Base-by-base conservation (phyloP, 1,284 basidiomycete species). In the Rhodofomes roseus region DNA sequence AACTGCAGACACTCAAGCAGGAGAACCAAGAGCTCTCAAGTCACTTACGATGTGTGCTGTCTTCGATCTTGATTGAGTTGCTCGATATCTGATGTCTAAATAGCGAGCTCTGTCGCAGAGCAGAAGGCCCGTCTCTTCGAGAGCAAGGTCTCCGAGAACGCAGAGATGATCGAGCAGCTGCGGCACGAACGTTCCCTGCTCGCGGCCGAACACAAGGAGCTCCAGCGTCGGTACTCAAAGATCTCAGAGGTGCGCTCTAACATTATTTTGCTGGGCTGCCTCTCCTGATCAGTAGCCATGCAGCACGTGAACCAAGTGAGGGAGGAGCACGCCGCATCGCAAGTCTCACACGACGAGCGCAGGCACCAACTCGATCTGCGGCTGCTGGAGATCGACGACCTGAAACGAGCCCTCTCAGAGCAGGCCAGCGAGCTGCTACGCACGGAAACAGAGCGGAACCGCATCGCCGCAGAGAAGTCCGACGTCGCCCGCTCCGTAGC, bases 121-220 rank as follows among this genome's bases (percentile, higher is more conserved):
- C 87, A 90, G 67, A 89, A 85, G 65, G 83, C 84, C 11, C 82
- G 86, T 20, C 73, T 83, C 18, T 78, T 92, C 18, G 86, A 89
- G 70, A 76, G 71, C 44, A 85, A 81, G 60, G 82, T 89, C 7
- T 72, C 79, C 22, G 86, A 88, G 71, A 93, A 92, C 62, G 72
- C 76, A 0, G 81, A 82, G 60, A 81, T 82, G 5, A 90, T 93
- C 55, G 84, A 90, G 40, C 82, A 86, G 50, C 74, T 93, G 44
- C 82, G 90, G 29, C 81, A 88, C 63, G 90, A 93, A 67, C 86
- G 90, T 2, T 81, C 86, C 22, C 69, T 87, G 53, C 80, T 92
- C 36, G 79, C 79, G 3, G 73, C 76, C 22, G 87, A 92, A 61
- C 83, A 91, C 69, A 89, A 89, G 68, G 78, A 83, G 48, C 79